phyloP scores from a whole-genome alignment of 371 early-diverging fungal species.

The Blakeslea trispora region DNA sequence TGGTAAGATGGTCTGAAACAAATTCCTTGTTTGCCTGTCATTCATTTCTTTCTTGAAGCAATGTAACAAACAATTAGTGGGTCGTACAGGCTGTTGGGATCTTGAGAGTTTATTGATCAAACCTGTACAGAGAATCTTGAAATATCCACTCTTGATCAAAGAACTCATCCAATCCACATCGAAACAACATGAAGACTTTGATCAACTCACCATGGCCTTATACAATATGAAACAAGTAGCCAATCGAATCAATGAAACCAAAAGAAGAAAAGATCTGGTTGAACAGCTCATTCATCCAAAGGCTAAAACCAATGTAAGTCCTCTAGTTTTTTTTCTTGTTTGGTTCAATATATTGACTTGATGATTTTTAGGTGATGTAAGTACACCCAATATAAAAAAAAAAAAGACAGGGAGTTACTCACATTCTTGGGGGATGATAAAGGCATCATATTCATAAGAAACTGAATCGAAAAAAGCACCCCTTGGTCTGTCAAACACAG shows the following conservation, averaged over 20 bases:
- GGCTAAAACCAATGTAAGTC: constrained; percentile 61
- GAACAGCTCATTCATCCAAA: constrained; percentile 79
- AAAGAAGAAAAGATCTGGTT: constrained; percentile 81
- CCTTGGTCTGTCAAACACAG: constrained; percentile 50
- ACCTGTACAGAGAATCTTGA: constrained; percentile 87
- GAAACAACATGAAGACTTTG: constrained; percentile 56
- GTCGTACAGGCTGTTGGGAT: constrained; percentile 82
- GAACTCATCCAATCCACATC: constrained; percentile 68
- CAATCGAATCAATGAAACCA: constrained; percentile 82
- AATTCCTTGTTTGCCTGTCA: too few relatives aligned
- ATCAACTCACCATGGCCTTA: constrained; percentile 47
- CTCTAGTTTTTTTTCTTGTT: too few relatives aligned
- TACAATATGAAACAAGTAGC: constrained; percentile 67
- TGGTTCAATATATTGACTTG: too few relatives aligned
- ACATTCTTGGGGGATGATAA: too few relatives aligned
- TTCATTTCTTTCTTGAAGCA: too few relatives aligned
- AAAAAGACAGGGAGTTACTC: neutral
- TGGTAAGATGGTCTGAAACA: too few relatives aligned
- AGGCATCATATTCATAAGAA: constrained; percentile 80
- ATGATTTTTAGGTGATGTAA: constrained; percentile 47
- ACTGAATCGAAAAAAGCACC: constrained; percentile 62
- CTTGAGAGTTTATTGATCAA: constrained; percentile 78
- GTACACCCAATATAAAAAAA: constrained; percentile 13
- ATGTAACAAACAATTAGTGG: constrained; percentile 57
- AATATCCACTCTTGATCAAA: constrained; percentile 76